Evolutionary conservation across 345 rosid genomes (phyloP).

Genomic region (Citrus glauca): DNA sequence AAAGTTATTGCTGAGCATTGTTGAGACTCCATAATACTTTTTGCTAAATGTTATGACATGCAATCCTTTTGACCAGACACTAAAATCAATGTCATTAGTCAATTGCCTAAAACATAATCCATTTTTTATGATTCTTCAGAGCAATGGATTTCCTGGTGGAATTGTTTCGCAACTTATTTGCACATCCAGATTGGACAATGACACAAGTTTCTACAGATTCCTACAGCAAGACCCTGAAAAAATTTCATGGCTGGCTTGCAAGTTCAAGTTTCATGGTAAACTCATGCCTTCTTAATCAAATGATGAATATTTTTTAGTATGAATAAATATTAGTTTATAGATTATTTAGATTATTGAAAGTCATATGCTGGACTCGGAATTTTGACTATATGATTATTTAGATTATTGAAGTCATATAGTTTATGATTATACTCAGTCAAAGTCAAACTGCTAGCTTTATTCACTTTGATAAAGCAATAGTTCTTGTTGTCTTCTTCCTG

Average conservation of each 20-base stretch:
- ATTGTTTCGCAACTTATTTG: constrained; percentile 77
- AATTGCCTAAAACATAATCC: not conserved
- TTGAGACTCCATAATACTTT: not conserved
- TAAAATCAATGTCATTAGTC: not conserved
- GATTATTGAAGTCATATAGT: too few relatives aligned
- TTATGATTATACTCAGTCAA: too few relatives aligned
- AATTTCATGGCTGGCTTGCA: constrained; percentile 95
- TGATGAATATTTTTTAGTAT: not conserved
- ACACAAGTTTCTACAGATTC: constrained; percentile 80
- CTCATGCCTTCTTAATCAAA: constrained; percentile 1
- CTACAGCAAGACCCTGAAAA: constrained; percentile 81
- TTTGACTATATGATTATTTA: too few relatives aligned
- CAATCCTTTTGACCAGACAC: not conserved
- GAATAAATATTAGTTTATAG: not conserved
- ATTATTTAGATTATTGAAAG: not conserved
- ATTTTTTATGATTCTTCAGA: constrained; percentile 36
- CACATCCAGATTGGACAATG: constrained; percentile 91
- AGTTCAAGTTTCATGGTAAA: constrained; percentile 82
- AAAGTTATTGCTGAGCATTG: not conserved
- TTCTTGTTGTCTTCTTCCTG: not conserved
- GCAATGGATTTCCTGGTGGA: constrained; percentile 96
- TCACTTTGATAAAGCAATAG: not conserved
- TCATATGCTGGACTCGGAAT: not conserved
- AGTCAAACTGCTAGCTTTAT: not conserved
- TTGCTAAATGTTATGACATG: not conserved